Percentiles rank a stretch among this genome's conserved stretches.
These are phyloP conservation scores for Opeltia flavorubescens DNA, from an alignment of 495 filamentous ascomycete species.

Conservation along the genomic window DNA sequence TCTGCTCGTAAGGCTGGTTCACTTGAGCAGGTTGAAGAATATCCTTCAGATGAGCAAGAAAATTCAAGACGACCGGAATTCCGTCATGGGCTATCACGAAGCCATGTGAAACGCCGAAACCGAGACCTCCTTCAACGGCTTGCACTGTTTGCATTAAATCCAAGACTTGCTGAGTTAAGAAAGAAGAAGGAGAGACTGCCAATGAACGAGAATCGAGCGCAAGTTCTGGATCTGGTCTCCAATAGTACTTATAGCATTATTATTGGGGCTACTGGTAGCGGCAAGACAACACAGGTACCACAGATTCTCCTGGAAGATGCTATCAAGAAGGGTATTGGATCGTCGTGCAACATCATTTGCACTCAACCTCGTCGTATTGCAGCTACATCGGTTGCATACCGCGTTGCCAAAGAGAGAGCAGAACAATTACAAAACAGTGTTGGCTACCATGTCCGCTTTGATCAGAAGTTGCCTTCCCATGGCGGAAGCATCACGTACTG, in stretches of 20 bases:
- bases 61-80: constrained; percentile 5
- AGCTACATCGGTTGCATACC: constrained; percentile 36
- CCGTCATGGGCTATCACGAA: constrained; percentile 12
- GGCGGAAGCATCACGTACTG: constrained; percentile 41
- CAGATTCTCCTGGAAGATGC: constrained; percentile 44
- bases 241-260: constrained; percentile 38
- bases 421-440: constrained; percentile 34
- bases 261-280: constrained; percentile 42
- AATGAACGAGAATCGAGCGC: constrained; percentile 29
- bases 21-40: constrained; percentile 21
- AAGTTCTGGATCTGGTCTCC: constrained; percentile 34
- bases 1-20: constrained; percentile 28
- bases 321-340: constrained; percentile 26
- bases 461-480: constrained; percentile 23
- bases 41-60: constrained; percentile 10
- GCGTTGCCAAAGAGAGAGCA: constrained; percentile 39
- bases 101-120: constrained; percentile 15
- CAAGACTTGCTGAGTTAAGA: constrained; percentile 20
- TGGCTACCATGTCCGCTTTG: constrained; percentile 41
- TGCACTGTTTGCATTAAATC: constrained; percentile 21
- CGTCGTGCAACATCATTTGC: constrained; percentile 38
- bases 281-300: constrained; percentile 49
- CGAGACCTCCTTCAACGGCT: constrained; percentile 15
- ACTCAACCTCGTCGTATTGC: constrained; percentile 46
- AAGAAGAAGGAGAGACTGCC: constrained; percentile 30